phyloP scores from a whole-genome alignment of 495 filamentous ascomycete genomes.

The Letharia lupina region DNA sequence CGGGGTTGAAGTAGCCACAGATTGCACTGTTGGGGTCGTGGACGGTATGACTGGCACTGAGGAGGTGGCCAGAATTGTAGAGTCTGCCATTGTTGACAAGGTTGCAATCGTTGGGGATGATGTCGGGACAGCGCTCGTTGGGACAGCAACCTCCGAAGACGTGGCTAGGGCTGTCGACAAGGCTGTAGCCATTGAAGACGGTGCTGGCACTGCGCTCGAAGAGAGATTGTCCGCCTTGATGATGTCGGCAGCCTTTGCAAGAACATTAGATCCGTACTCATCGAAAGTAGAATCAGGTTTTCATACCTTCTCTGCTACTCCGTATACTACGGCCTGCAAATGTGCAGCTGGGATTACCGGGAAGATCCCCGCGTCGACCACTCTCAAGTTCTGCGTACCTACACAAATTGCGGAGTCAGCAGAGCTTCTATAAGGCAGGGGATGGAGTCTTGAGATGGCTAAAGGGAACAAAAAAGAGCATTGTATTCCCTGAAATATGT shows the following conservation, averaged over 20 bases:
- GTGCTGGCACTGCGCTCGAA: slow-evolving; percentile 7
- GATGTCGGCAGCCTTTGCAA: slow-evolving; percentile 26
- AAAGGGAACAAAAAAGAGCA: background rate
- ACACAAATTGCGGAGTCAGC: background rate
- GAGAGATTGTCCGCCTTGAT: slow-evolving; percentile 26
- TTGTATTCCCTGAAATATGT: background rate
- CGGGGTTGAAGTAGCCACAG: background rate
- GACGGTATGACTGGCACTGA: background rate
- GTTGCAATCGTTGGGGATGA: background rate
- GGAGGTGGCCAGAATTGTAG: background rate
- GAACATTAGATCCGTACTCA: slow-evolving; percentile 3
- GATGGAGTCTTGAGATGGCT: background rate
- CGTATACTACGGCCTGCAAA: slow-evolving; percentile 43
- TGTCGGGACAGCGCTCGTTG: background rate
- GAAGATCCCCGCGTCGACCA: slow-evolving; percentile 41
- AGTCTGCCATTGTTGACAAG: background rate
- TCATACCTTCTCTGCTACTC: slow-evolving; percentile 39
- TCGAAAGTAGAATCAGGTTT: slow-evolving; percentile 17
- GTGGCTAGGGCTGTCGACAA: background rate
- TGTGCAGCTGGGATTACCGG: slow-evolving; percentile 43
- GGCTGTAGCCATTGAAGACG: slow-evolving; percentile 8
- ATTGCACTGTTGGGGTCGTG: background rate
- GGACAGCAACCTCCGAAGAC: background rate
- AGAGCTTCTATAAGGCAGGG: background rate
- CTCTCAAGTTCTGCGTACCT: slow-evolving; percentile 39